Conservation (phyloP, 768 basidiomycete genomes). For the Podaxis carcinomalis region DNA sequence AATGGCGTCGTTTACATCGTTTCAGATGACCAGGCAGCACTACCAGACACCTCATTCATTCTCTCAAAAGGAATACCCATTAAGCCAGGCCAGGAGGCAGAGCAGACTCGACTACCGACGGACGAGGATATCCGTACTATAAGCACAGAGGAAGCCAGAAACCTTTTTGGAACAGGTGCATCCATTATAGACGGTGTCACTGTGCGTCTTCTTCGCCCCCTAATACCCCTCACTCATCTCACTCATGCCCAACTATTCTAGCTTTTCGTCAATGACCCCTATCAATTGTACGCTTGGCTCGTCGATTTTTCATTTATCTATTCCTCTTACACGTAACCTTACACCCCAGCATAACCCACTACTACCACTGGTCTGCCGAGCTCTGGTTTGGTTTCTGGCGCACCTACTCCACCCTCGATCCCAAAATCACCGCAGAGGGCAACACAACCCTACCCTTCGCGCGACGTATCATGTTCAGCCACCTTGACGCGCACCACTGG, state of each 20-base stretch:
- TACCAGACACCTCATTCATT: slow-evolving; percentile 67
- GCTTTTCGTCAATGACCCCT: slow-evolving; percentile 82
- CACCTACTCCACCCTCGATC: slow-evolving; percentile 80
- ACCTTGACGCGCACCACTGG: slow-evolving; percentile 75
- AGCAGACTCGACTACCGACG: slow-evolving; percentile 61
- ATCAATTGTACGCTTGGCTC: slow-evolving; percentile 60
- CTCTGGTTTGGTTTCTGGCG: slow-evolving; percentile 92
- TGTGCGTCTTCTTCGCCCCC: slow-evolving; percentile 30
- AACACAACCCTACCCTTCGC: slow-evolving; percentile 70
- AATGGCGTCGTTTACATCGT: slow-evolving; percentile 85
- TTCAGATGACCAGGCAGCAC: slow-evolving; percentile 56
- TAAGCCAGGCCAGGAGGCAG: slow-evolving; percentile 49
- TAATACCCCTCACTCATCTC: background rate
- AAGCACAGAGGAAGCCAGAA: slow-evolving; percentile 57
- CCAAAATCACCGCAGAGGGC: slow-evolving; percentile 58
- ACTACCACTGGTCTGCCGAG: slow-evolving; percentile 93
- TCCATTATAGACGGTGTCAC: slow-evolving; percentile 74
- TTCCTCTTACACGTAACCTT: background rate
- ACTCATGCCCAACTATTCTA: slow-evolving; percentile 22
- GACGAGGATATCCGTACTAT: slow-evolving; percentile 79
- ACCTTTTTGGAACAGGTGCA: slow-evolving; percentile 69
- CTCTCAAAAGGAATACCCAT: slow-evolving; percentile 67
- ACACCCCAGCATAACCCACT: slow-evolving; percentile 70
- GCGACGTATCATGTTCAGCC: slow-evolving; percentile 73
- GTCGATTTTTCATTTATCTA: background rate